Conservation (phyloP, 2,329 filamentous ascomycete species). For the Aureobasidium sp. region DNA sequence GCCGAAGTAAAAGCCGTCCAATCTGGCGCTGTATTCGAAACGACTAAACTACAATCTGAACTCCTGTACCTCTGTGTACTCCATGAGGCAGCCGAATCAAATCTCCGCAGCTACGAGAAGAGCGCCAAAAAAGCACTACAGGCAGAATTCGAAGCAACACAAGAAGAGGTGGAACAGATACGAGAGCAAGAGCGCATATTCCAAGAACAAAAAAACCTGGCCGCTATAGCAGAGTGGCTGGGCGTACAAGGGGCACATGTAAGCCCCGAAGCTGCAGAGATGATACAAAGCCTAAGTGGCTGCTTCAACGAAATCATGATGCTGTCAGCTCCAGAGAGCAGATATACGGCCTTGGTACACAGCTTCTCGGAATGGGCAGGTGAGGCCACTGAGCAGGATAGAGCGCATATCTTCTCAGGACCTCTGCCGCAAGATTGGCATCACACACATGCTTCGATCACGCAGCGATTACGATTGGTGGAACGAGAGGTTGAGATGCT, state of each 20-base stretch:
- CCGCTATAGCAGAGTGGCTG: conserved; percentile 60
- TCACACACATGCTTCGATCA: conserved; percentile 13
- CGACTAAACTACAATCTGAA: conserved; percentile 58
- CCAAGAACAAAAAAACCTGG: conserved; percentile 56
- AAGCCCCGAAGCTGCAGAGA: conserved; percentile 3
- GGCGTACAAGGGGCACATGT: conserved; percentile 52
- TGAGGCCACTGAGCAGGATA: conserved; percentile 21
- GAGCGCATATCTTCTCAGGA: conserved; percentile 9
- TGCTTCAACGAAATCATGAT: conserved; percentile 65
- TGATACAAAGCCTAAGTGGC: conserved; percentile 58
- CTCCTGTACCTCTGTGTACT: conserved; percentile 72
- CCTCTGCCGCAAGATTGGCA: conserved; percentile 19
- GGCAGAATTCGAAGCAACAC: conserved; percentile 39
- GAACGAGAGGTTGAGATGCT: conserved; percentile 22
- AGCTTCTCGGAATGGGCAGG: conserved; percentile 68
- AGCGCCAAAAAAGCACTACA: conserved; percentile 51
- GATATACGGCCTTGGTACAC: conserved; percentile 61
- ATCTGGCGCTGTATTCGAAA: conserved; percentile 47
- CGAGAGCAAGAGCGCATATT: neutral
- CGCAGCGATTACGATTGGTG: conserved; percentile 17
- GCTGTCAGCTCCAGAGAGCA: conserved; percentile 61
- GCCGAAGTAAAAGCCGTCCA: conserved; percentile 69
- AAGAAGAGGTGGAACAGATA: conserved; percentile 29
- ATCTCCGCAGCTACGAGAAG: conserved; percentile 58
- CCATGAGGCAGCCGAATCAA: conserved; percentile 59